These are phyloP conservation scores for Pestalotiopsis sp. DNA, from an alignment of 2,329 filamentous ascomycete species.

Conservation along the genomic window DNA sequence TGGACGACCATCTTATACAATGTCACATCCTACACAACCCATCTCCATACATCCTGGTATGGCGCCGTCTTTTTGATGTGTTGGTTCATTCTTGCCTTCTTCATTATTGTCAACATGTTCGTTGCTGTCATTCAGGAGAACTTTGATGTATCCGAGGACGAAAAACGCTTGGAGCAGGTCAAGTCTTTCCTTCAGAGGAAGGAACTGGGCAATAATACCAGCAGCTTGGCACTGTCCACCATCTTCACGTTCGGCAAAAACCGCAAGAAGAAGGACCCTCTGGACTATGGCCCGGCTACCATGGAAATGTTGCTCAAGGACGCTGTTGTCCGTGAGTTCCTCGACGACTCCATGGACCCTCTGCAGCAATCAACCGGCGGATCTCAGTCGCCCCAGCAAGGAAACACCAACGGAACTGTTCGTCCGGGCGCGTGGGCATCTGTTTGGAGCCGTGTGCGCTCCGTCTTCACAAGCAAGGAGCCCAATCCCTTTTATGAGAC, in stretches of 20 bases:
- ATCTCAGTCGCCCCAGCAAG: slow-evolving; percentile 37
- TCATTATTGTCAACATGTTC: slow-evolving; percentile 99
- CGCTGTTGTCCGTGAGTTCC: slow-evolving; percentile 90
- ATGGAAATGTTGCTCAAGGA: slow-evolving; percentile 98
- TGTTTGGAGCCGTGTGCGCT: slow-evolving; percentile 62
- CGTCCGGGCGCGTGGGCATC: slow-evolving; percentile 62
- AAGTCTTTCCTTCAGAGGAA: slow-evolving; percentile 92
- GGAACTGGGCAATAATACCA: slow-evolving; percentile 71
- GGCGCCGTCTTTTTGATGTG: slow-evolving; percentile 87
- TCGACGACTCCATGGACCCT: slow-evolving; percentile 70
- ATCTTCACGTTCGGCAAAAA: slow-evolving; percentile 67
- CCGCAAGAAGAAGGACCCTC: slow-evolving; percentile 71
- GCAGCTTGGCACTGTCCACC: slow-evolving; percentile 76
- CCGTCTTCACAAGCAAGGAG: slow-evolving; percentile 65
- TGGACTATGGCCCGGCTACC: slow-evolving; percentile 89
- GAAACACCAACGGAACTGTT: slow-evolving; percentile 42
- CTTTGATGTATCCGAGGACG: slow-evolving; percentile 97
- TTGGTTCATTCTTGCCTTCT: slow-evolving; percentile 95
- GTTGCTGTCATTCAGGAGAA: slow-evolving; percentile 99
- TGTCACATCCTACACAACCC: slow-evolving; percentile 69
- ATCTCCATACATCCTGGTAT: slow-evolving; percentile 82
- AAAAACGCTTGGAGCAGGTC: slow-evolving; percentile 95
- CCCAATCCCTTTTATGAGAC: slow-evolving; percentile 95
- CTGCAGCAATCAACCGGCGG: slow-evolving; percentile 40
- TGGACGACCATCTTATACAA: slow-evolving; percentile 90